Evolutionary conservation across 371 early-diverging fungal species (phyloP).

Genomic region (Apophysomyces ossiformis): DNA sequence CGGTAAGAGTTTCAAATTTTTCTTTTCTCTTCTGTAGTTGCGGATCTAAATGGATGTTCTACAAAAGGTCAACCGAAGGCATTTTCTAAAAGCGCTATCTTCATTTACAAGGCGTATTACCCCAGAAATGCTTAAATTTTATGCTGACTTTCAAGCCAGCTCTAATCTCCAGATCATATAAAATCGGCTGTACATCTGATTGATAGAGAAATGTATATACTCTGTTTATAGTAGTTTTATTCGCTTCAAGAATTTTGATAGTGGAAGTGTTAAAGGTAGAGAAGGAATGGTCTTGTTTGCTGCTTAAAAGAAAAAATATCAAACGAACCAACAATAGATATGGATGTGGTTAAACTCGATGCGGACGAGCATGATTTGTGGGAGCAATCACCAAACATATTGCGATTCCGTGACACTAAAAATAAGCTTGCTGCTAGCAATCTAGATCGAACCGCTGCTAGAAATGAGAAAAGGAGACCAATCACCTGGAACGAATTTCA

Average conservation of each 20-base stretch:
- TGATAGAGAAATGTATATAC: background rate
- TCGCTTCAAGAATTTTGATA: too few species aligned
- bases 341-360: too few species aligned
- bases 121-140: conserved; percentile 91
- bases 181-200: background rate
- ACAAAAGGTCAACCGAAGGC: conserved; percentile 61
- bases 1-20: conserved; percentile 34
- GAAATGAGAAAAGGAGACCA: too few species aligned
- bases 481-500: too few species aligned
- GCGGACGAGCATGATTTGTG: too few species aligned
- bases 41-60: background rate
- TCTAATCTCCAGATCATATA: conserved; percentile 58
- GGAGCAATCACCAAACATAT: too few species aligned
- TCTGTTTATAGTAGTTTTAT: background rate
- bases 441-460: too few species aligned
- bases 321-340: too few species aligned
- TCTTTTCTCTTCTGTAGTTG: too few species aligned
- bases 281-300: background rate
- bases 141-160: conserved; percentile 68
- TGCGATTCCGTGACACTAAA: too few species aligned
- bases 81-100: conserved; percentile 71
- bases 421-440: too few species aligned
- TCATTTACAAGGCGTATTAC: conserved; percentile 81
- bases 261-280: too few species aligned
- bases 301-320: background rate